These are phyloP conservation scores for Dioszegia aurantiaca DNA, from an alignment of 768 basidiomycete genomes.

Conservation along the genomic window DNA sequence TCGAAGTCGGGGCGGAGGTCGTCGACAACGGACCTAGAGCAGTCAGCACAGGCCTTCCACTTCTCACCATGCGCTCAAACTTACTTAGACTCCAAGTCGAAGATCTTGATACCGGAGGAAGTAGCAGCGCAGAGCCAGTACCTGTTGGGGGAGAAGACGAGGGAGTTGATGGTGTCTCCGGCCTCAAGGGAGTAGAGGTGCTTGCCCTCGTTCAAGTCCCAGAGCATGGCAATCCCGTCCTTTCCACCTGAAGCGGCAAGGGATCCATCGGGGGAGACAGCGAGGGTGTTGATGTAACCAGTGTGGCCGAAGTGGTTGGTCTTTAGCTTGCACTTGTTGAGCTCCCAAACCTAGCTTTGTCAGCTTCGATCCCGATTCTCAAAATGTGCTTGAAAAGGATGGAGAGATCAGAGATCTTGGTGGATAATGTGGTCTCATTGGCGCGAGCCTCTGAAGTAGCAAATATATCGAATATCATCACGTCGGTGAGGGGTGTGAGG, in stretches of 20 bases:
- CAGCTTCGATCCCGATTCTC: not conserved
- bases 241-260: constrained; percentile 98
- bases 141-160: constrained; percentile 98
- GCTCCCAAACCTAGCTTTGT: constrained; percentile 85
- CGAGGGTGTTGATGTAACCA: constrained; percentile 97
- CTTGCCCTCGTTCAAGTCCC: constrained; percentile 99
- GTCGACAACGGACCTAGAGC: constrained; percentile 83
- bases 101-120: constrained; percentile 95
- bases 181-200: constrained; percentile 99
- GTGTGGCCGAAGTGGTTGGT: constrained; percentile 99
- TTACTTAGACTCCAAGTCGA: constrained; percentile 98
- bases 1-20: constrained; percentile 97
- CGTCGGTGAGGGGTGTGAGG: constrained; percentile 22
- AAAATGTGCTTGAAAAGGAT: constrained; percentile 14
- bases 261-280: constrained; percentile 97
- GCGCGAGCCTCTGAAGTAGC: constrained; percentile 80
- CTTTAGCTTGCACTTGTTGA: constrained; percentile 99
- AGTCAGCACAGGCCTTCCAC: constrained; percentile 5
- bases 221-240: constrained; percentile 99
- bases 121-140: constrained; percentile 99
- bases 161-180: constrained; percentile 95
- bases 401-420: constrained; percentile 71
- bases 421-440: constrained; percentile 75
- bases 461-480: constrained; percentile 68
- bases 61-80: too few relatives aligned